Base-by-base conservation (phyloP, 345 rosid species). In the Theobroma cacao region DNA sequence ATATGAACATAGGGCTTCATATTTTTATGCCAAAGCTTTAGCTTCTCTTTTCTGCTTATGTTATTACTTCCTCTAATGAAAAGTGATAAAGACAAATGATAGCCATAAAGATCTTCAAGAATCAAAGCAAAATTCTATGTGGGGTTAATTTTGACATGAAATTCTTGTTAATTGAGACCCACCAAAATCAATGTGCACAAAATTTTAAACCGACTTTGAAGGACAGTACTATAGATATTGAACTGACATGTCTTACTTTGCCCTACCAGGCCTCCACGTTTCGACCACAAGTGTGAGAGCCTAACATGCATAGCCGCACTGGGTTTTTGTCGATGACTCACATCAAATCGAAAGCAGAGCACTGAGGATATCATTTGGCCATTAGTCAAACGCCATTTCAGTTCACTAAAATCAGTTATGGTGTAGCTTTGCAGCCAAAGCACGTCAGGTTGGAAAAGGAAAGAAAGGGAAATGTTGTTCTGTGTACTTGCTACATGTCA, bases 121-220 rank as follows among this genome's bases (percentile, higher is more conserved):
- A 71, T 50, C 30, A 50, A 28, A 50, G n/a, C 45, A 71, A 71
- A 50, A 30, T 18, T 30, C 41, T 1, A 30, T 30, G 40, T 72
- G n/a, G 75, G 61, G 61, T 52, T 52, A 33, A 24, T 28, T 70
- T 70, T 18, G 40, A 47, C 59, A 70, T 70, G 7, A 70, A 47
- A 47, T 17, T 47, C 40, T 15, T 28, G 24, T 13, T 41, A 20
- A 10, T 71, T 33, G 43, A 71, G 60, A 50, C 26, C 72, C 61
- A 50, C 60, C 61, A 45, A 17, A 40, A 69, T 28, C 28, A 17
- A 69, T 45, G 15, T 17, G 8, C 74, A 69, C 2, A 69, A 69
- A 69, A 69, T 47, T 69, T 26, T 47, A 47, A 69, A 69, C 74
- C 58, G 59, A 30, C 58, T 70, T 70, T 48, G 36, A 18, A 48